Conservation (phyloP, 768 basidiomycete genomes). For the Lactarius trivialis region DNA sequence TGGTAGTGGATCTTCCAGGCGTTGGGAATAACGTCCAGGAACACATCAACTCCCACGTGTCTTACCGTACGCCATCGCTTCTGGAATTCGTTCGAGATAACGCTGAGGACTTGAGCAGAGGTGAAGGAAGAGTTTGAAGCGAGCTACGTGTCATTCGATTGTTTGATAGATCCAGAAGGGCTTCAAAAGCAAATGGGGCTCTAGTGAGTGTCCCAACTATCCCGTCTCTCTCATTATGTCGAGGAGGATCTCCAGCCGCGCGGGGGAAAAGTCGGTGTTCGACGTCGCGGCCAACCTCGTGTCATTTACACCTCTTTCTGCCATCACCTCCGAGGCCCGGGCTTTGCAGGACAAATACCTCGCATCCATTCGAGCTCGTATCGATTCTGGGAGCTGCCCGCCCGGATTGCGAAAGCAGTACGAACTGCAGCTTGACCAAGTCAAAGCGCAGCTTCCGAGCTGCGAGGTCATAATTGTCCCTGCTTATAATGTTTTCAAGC, state of each 20-base stretch:
- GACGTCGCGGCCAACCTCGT: not conserved
- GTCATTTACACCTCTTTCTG: slow-evolving; percentile 13
- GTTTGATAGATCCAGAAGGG: slow-evolving; percentile 7
- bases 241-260: not conserved
- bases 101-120: slow-evolving; percentile 3
- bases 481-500: not conserved
- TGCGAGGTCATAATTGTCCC: slow-evolving; percentile 1
- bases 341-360: slow-evolving; percentile 11
- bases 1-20: slow-evolving; percentile 11
- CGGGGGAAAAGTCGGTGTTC: not conserved
- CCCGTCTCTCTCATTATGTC: not conserved
- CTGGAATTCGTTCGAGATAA: not conserved
- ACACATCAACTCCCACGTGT: not conserved
- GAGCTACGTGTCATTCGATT: slow-evolving; percentile 10
- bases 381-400: not conserved
- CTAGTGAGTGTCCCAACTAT: slow-evolving; percentile 6
- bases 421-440: slow-evolving; percentile 11
- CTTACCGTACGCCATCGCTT: slow-evolving; percentile 7
- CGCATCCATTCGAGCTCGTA: slow-evolving; percentile 5
- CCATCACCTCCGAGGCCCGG: not conserved
- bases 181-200: slow-evolving; percentile 14
- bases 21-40: slow-evolving; percentile 23
- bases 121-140: slow-evolving; percentile 13
- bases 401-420: slow-evolving; percentile 18
- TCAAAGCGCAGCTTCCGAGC: slow-evolving; percentile 8